Evolutionary conservation across 2,329 filamentous ascomycete species (phyloP).

Genomic region (Xylariaceae sp.): DNA sequence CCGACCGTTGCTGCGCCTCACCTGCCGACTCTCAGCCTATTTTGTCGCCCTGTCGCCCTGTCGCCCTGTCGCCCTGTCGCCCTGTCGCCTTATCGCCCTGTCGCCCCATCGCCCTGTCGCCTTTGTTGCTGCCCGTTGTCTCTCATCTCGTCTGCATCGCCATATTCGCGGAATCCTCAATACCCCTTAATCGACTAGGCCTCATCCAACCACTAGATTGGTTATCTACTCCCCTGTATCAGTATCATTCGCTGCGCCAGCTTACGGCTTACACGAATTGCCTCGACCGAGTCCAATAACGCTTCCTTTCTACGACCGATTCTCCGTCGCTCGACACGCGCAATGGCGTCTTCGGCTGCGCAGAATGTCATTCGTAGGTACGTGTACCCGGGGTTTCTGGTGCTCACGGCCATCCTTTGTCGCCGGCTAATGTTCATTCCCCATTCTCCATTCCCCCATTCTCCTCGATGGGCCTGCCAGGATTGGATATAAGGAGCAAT

Average conservation of each 20-base stretch:
- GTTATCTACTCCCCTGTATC: conserved; percentile 1
- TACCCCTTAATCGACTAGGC: not conserved
- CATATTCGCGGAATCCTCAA: not conserved
- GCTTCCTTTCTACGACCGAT: conserved; percentile 11
- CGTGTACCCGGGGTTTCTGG: conserved; percentile 12
- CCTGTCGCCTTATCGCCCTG: too few relatives aligned
- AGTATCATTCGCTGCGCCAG: conserved; percentile 1
- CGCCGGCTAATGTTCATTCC: not conserved
- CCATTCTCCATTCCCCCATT: not conserved
- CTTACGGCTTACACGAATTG: conserved; percentile 10
- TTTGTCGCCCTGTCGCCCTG: not conserved
- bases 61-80: too few relatives aligned
- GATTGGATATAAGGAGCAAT: not conserved
- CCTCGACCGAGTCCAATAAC: conserved; percentile 16
- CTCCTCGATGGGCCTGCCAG: not conserved
- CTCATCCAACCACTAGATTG: conserved; percentile 6
- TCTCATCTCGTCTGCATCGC: not conserved
- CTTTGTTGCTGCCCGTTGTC: not conserved
- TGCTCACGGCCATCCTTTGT: conserved; percentile 1
- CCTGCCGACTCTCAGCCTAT: conserved; percentile 5
- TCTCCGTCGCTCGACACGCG: conserved; percentile 18
- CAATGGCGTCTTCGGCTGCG: conserved; percentile 32
- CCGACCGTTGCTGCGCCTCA: conserved; percentile 6
- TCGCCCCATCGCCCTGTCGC: too few relatives aligned
- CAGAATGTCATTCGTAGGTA: conserved; percentile 43